Base-by-base conservation (phyloP, 106 monocot species). In the Acorus gramineus region DNA sequence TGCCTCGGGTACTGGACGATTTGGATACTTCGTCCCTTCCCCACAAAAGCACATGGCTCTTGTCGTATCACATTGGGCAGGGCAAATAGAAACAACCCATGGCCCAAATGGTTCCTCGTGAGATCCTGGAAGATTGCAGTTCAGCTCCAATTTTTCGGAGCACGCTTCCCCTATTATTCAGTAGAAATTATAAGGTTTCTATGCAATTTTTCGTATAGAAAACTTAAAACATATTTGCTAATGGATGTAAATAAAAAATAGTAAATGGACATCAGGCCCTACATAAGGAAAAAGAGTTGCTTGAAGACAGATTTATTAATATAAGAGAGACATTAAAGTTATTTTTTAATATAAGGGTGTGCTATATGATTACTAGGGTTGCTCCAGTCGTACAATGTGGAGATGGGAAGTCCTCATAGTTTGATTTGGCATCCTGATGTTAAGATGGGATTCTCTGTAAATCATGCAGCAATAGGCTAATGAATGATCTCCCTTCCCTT, bases 31-130 rank as follows among this genome's bases (percentile, higher is more conserved):
- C 28, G 87, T 85, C 74, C 85, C 87, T 69, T 80, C 55, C 50
- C 95, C 90, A 70, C 95, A 96, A 59, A 96, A 96, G 65, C 95
- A 95, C 86, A 87, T 87, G 69, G 86, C 95, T 72, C 84, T 82
- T 43, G 82, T 82, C 52, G 69, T 96, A 65, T 96, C 96, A 79
- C 96, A 96, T 64, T 85, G 66, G 8, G 79, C 90, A 56, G 87
- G 52, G 66, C 95, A 95, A 47, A 84, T 85, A 44, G 95, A 95
- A 71, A 85, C 84, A 53, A 87, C 46, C 86, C 84, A 86, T 14
- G 47, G 66, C 13, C 95, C 90, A 67, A 66, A 82, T 49, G 95
- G 90, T 43, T 50, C 6, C 12, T 76, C 71, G 47, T 69, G 71
- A 28, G 82, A 78, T 49, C 48, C 62, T 14, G 87, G 86, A 51